Conservation (phyloP, 2,329 filamentous ascomycete species). For the Coleophoma eucalyptorum region DNA sequence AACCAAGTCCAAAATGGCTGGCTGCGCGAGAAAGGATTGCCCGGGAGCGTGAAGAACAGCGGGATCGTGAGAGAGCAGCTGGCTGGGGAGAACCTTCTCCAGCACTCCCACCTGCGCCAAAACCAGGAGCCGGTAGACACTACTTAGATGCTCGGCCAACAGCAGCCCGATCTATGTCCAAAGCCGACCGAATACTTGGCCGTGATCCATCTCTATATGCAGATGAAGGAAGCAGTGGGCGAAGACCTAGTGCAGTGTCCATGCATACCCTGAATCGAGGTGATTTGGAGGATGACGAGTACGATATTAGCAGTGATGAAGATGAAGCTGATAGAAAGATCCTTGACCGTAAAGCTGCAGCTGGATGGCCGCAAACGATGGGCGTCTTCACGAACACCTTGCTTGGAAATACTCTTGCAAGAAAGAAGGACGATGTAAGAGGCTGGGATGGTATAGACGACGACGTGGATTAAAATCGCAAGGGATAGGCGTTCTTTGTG, state of each 20-base stretch:
- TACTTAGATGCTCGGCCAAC: conserved; percentile 20
- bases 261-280: conserved; percentile 22
- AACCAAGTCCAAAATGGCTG: conserved; percentile 76
- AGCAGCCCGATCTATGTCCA: conserved; percentile 16
- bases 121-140: conserved; percentile 22
- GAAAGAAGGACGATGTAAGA: conserved; percentile 22
- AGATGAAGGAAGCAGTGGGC: conserved; percentile 12
- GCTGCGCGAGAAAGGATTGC: conserved; percentile 64
- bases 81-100: conserved; percentile 54
- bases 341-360: conserved; percentile 17
- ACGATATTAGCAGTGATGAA: conserved; percentile 26
- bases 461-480: conserved; percentile 18
- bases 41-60: conserved; percentile 54
- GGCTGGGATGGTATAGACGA: conserved; percentile 23
- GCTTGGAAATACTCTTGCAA: conserved; percentile 24
- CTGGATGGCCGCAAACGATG: conserved; percentile 24
- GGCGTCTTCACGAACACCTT: conserved; percentile 26
- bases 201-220: conserved; percentile 23
- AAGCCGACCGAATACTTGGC: conserved; percentile 31
- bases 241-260: conserved; percentile 12
- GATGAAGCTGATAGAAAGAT: conserved; percentile 16
- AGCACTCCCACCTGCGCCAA: conserved; percentile 7
- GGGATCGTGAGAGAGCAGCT: conserved; percentile 58
- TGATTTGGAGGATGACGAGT: conserved; percentile 19
- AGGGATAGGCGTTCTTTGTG: not conserved